phyloP scores from a whole-genome alignment of 352 stramenopile genomes.

The Phytophthora pseudosyringae region DNA sequence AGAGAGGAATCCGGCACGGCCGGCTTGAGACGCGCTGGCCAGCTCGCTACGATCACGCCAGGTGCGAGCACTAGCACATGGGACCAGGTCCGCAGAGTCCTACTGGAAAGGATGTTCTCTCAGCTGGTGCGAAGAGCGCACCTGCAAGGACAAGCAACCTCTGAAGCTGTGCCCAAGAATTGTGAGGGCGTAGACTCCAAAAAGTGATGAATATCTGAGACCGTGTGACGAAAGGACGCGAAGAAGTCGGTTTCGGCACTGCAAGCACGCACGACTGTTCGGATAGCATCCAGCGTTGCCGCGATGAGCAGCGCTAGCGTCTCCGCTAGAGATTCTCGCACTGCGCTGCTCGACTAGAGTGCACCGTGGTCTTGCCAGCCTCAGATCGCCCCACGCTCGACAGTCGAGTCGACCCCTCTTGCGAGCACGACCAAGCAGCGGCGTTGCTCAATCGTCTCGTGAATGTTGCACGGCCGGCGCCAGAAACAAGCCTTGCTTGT shows the following conservation, averaged over 20 bases:
- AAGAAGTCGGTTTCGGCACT: constrained; percentile 8
- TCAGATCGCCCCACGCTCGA: neutral
- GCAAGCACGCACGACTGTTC: neutral
- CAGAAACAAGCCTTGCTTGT: constrained; percentile 10
- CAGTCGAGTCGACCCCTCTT: constrained; percentile 1
- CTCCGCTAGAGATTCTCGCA: constrained; percentile 1
- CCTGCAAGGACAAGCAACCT: too few relatives aligned
- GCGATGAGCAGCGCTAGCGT: neutral
- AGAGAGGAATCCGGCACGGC: neutral
- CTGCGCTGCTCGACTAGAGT: neutral
- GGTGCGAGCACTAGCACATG: neutral
- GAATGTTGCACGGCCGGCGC: constrained; percentile 1
- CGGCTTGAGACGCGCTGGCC: constrained; percentile 3
- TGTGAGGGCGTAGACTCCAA: neutral
- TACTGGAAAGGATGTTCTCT: constrained; percentile 6
- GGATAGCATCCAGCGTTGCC: constrained; percentile 8
- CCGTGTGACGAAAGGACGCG: constrained; percentile 2
- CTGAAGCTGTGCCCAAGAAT: neutral
- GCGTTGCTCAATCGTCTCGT: constrained; percentile 17
- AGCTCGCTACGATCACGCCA: neutral
- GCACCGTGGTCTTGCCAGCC: neutral
- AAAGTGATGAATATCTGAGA: constrained; percentile 2
- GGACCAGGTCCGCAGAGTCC: neutral
- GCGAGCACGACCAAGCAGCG: constrained; percentile 1
- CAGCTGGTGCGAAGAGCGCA: neutral